phyloP scores from a whole-genome alignment of 2,329 filamentous ascomycete genomes.

The Aspergillus alliaceus region DNA sequence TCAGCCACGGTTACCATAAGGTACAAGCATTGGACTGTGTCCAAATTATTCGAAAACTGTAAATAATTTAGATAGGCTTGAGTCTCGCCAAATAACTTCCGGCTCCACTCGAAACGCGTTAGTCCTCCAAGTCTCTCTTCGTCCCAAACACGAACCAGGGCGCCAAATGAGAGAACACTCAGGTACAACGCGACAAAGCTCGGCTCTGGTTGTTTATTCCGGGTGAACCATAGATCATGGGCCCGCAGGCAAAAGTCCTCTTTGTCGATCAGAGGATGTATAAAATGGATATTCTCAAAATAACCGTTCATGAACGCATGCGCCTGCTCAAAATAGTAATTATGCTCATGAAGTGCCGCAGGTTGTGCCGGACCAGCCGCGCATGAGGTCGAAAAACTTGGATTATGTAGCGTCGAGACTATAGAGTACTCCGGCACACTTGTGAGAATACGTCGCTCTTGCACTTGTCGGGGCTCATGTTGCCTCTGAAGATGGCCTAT shows the following conservation, averaged over 20 bases:
- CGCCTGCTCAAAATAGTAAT: constrained; percentile 47
- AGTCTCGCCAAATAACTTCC: constrained; percentile 48
- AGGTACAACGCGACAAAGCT: constrained; percentile 52
- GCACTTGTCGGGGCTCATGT: constrained; percentile 22
- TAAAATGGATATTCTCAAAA: constrained; percentile 51
- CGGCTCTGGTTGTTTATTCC: constrained; percentile 27
- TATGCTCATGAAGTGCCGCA: constrained; percentile 25
- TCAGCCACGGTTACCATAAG: constrained; percentile 39
- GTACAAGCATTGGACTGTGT: constrained; percentile 51
- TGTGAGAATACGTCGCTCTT: constrained; percentile 9
- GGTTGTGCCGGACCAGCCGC: constrained; percentile 21
- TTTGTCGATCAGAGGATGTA: constrained; percentile 52
- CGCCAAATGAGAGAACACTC: constrained; percentile 49
- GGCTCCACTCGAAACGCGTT: constrained; percentile 48
- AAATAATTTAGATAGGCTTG: constrained; percentile 39
- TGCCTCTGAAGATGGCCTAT: constrained; percentile 43
- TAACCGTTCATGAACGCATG: constrained; percentile 49
- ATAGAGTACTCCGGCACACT: constrained; percentile 37
- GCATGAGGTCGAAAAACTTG: constrained; percentile 40
- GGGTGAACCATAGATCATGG: constrained; percentile 45
- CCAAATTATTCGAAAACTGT: constrained; percentile 48
- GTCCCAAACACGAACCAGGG: constrained; percentile 47
- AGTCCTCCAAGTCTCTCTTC: constrained; percentile 46
- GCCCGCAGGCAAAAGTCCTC: constrained; percentile 45
- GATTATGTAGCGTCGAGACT: constrained; percentile 49